Base-by-base conservation (phyloP, 495 filamentous ascomycete species). In the Aspergillus bertholletiae region DNA sequence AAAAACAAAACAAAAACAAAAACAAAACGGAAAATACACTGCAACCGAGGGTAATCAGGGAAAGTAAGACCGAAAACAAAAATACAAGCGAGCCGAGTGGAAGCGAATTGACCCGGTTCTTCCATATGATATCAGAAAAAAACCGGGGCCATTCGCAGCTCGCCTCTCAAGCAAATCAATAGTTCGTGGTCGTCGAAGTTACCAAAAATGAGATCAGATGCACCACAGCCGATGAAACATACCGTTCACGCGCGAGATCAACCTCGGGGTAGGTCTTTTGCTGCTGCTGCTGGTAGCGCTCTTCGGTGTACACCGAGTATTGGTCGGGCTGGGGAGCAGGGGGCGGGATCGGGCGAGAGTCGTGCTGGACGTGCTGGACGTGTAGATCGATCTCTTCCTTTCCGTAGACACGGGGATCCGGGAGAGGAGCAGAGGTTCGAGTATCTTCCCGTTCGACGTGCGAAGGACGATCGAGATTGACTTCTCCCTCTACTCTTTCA, bases 401-500 rank as follows among this genome's bases (percentile, higher is more conserved):
- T 70, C 80, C 82, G 78, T 84, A 85, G 74, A 81, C 77, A 69
- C 79, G 80, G 69, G 85, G 81, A 69, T 75, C 79, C 53, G 82
- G 85, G 66, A 83, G 82, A 77, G 82, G 83, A 76, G 83, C 81
- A 76, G 84, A 78, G 79, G 80, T 73, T 69, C 74, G 75, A 78
- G 80, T 78, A 90, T 87, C 92, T 89, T 96, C 90, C 90, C 88
- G 92, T 91, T 91, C 90, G 88, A 82, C 83, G 88, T 83, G 79
- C 75, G 79, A 79, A 79, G 79, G 68, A 80, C 76, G 80, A 81
- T 90, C 87, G 73, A 91, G 82, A 70, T 88, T 85, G 78, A 87
- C 85, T 77, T 94, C 87, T 76, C 88, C 87, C 84, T 97, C 89
- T 85, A 92, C 87, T 84, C 81, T 83, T 18, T 45, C 59, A 26